A percentile compares a stretch with the other conserved stretches of the same genome.
phyloP scores from a whole-genome alignment of 208 protist genomes.

The Kentomonas sorsogonicus region DNA sequence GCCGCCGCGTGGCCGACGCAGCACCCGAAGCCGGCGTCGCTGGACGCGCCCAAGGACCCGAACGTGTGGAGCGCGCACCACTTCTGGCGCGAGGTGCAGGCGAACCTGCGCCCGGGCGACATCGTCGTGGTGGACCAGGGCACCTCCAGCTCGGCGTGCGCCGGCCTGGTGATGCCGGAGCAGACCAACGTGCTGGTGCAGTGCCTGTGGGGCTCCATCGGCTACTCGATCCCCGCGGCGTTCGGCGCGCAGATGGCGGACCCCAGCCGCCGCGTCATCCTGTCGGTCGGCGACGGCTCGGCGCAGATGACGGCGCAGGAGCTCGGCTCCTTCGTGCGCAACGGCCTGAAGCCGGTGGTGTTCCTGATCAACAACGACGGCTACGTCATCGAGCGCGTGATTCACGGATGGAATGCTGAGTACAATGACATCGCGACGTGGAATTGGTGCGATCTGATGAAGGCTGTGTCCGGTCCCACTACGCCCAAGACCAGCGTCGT shows the following conservation, averaged over 20 bases:
- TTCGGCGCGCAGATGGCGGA: conserved; percentile 40
- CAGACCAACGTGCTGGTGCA: conserved; percentile 21
- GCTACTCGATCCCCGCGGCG: conserved; percentile 43
- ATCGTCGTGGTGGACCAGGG: conserved; percentile 45
- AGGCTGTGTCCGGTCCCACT: conserved; percentile 9
- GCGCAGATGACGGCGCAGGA: conserved; percentile 62
- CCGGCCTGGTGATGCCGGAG: conserved; percentile 29
- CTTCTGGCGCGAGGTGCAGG: conserved; percentile 46
- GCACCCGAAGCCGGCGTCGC: neutral
- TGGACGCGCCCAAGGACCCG: neutral
- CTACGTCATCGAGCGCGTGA: conserved; percentile 18
- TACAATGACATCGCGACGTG: conserved; percentile 23
- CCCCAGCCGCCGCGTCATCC: conserved; percentile 36
- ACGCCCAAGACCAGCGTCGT: conserved; percentile 8
- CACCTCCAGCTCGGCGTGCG: conserved; percentile 36
- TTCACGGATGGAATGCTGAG: conserved; percentile 18
- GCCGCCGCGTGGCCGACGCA: conserved; percentile 13
- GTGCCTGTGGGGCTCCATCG: conserved; percentile 50
- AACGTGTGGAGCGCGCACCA: conserved; percentile 26
- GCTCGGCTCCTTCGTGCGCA: conserved; percentile 12
- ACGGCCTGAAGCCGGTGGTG: conserved; percentile 11
- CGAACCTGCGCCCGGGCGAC: conserved; percentile 27
- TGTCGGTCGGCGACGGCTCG: conserved; percentile 40
- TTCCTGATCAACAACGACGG: conserved; percentile 23
- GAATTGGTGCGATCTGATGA: conserved; percentile 15